These are phyloP conservation scores for Rosa lucieae DNA, from an alignment of 306 rosid genomes.

Conservation along the genomic window DNA sequence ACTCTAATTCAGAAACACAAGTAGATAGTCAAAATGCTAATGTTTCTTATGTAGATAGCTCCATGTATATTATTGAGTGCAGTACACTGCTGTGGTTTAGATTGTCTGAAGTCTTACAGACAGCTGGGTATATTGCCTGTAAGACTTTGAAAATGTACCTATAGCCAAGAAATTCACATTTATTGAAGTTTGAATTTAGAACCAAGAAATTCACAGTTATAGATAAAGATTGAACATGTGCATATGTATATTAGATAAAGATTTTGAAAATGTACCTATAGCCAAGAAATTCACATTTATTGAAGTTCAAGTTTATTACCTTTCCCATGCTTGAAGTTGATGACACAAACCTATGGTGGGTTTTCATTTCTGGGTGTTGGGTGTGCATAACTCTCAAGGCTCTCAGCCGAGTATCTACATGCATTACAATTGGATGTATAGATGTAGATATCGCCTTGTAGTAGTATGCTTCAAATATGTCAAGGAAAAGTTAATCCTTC, in stretches of 20 bases:
- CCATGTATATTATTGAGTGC: background rate
- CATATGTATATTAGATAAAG: too few relatives aligned
- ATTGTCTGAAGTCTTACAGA: background rate
- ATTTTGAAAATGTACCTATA: background rate
- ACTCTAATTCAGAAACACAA: background rate
- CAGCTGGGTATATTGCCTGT: background rate
- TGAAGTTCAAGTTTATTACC: background rate
- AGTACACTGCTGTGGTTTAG: background rate
- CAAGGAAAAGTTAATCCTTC: background rate
- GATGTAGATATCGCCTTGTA: background rate
- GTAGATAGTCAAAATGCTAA: background rate
- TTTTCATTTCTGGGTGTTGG: background rate
- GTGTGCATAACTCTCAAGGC: background rate
- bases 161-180: background rate
- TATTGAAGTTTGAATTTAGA: background rate
- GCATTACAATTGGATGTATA: background rate
- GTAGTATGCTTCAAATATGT: background rate
- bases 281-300: background rate
- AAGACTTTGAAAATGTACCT: background rate
- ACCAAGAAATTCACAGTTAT: too few relatives aligned
- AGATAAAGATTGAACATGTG: too few relatives aligned
- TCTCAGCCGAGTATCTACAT: background rate
- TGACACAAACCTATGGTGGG: background rate
- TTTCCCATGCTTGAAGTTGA: background rate
- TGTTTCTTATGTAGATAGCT: background rate